Evolutionary conservation across 495 filamentous ascomycete genomes (phyloP), one percentile per base, ranked within the genome.

Genomic region (Physcia stellaris): DNA sequence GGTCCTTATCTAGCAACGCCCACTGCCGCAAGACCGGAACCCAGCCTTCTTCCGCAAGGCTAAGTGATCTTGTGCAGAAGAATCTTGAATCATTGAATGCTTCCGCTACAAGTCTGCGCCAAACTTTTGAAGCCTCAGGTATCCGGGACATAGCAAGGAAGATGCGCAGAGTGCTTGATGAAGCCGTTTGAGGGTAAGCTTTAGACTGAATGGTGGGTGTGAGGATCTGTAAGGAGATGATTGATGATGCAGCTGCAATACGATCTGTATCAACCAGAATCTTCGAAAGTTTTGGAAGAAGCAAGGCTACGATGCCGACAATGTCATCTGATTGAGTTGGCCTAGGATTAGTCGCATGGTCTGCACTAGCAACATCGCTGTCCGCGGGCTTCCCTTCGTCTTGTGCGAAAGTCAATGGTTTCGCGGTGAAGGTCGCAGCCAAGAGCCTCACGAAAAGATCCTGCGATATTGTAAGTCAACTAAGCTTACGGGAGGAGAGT

Each of bases 21-120:
- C 83, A 92, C 52, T 93, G 83, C 30, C 73, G 77, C 16, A 95
- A 55, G 12, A 99, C 65, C 2, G 78, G 77, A 48, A 94, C 67
- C 92, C 88, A 95, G 39, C 72, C 72, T 22, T 59, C 60, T 46
- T 80, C 70, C 13, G 88, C 71, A 7, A 93, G 58, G 21, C 64
- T 46, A 6, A 80, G 48, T 3, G 62, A 40, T n/a, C 67, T 70
- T 4, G 72, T 68, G 35, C 61, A 60, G 49, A 99, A 93, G 61
- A 96, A 88, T 45, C 76, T 74, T 10, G 79, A 50, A 54, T 96
- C 86, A 51, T 92, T 86, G 61, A 95, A 92, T 10, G 85, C 87
- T 51, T 96, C 92, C 0, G 72, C 68, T 9, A 94, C 65, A 48
- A 96, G 92, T 47, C 86, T 94, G 59, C 80, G 92, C 90, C 90